Evolutionary conservation across 306 rosid genomes (phyloP), one percentile per base, ranked within the genome.

Genomic region (Fagus crenata): DNA sequence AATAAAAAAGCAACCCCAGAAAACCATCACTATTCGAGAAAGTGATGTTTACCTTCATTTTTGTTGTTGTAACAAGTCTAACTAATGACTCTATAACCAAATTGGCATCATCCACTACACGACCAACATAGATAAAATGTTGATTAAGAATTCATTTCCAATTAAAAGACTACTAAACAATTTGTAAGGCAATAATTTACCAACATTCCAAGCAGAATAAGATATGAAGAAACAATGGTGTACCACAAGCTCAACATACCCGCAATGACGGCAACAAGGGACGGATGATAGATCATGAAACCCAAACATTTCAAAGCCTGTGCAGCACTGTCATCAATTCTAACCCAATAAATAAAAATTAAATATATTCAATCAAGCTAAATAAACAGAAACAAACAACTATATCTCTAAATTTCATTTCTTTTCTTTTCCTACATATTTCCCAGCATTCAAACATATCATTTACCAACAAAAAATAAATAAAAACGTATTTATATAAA

Each of bases 271-370:
- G 90, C 80, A 58, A 82, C 82, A 28, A 89, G 75, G 60, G 84
- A 86, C 1, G 93, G 86, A 49, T 93, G 97, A 75, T 90, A 93
- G 74, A 89, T 83, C 90, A 93, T 83, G 89, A 93, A 91, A 37
- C 98, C 98, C 88, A 93, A 75, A 73, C 97, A 86, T 82, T 91
- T 91, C 89, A 91, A 85, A 6, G 98, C 92, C 81, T 86, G 93
- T 35, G 90, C 77, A 1, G 87, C 90, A 74, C 98, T 93, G 82
- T 12, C 9, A 31, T 31, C 28, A 67, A 82, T 59, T 64, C 70
- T 63, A 42, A 84, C 3, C n/a, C 36, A 69, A 69, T 18, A 14
- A 4, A n/a, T 17, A 51, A 58, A 55, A 3, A n/a, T 5, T 22
- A 41, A 3, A 22, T 18, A 15, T 6, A 9, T 53, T 56, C 18